A percentile compares a stretch with the other conserved stretches of the same genome.
Conservation (phyloP, 495 filamentous ascomycete genomes). For the Saxophila tyrrhenica region DNA sequence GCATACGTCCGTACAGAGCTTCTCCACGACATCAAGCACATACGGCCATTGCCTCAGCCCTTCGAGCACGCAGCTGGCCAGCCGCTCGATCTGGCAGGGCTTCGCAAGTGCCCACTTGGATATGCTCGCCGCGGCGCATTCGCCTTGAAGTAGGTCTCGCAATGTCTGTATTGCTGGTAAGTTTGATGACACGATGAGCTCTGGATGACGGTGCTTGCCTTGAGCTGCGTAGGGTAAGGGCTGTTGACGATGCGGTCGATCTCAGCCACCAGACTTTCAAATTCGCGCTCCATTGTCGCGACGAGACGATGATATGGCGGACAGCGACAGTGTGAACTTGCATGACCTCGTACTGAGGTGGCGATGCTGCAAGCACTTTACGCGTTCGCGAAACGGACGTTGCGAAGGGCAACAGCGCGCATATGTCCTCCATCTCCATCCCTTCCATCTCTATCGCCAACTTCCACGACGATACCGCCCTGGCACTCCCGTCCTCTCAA, state of each 20-base stretch:
- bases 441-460: no score
- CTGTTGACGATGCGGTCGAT: constrained; percentile 10
- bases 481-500: no score
- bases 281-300: not conserved
- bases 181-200: not conserved
- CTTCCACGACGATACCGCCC: no score
- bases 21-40: constrained; percentile 23
- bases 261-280: constrained; percentile 1
- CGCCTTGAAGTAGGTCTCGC: constrained; percentile 13
- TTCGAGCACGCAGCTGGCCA: constrained; percentile 21
- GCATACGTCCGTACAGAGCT: constrained; percentile 19
- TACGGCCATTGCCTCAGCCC: constrained; percentile 25
- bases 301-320: not conserved
- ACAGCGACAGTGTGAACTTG: not conserved
- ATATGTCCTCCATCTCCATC: no score
- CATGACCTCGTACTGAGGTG: no score
- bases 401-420: no score
- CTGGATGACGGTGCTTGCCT: constrained; percentile 1
- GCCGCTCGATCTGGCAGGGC: constrained; percentile 18
- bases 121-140: constrained; percentile 9
- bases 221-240: constrained; percentile 15
- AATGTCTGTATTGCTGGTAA: constrained; percentile 15
- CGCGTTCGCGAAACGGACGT: no score
- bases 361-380: no score
- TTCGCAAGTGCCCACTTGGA: constrained; percentile 15